Base-by-base conservation (phyloP, 2,329 filamentous ascomycete genomes). In the Phaeophleospora eucalypticola region DNA sequence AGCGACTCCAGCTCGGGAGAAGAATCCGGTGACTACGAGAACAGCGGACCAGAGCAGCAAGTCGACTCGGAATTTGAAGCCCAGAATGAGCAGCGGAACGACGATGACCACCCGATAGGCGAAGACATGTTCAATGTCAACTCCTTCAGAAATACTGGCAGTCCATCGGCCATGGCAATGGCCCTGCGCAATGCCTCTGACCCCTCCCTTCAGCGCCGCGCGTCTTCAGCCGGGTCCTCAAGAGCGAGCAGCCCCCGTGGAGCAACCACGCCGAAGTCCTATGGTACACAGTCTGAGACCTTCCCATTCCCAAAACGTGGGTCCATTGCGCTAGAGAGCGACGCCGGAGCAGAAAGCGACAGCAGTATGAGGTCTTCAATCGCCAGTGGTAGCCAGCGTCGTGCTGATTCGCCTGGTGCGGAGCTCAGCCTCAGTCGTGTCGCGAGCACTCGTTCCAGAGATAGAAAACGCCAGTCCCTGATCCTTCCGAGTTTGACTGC, bases 381-480 rank as follows among this genome's bases (percentile, higher is more conserved):
- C 3, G 73, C 88, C 41, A 81, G 81, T 9, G 57, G 47, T 6
- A 57, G 60, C 24, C 54, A 60, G 43, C 74, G 82, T 37, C 79
- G 89, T 53, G 90, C 87, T 1, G 90, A 96, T 51, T 98, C 93
- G 0, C 93, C 93, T 2, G 85, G 88, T 16, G 94, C 89, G 4
- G 93, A 97, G 51, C 82, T 90, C 60, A 79, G 82, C 55, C 72
- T 95, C 17, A 80, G 84, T 52, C 80, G 88, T 48, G 83, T 87
- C 39, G 82, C 86, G 24, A 91, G 87, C 63, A 56, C 53, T 15
- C 54, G 61, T 21, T 84, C 86, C 35, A 80, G 86, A 48, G 89
- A 94, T 54, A 83, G 87, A 51, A 90, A 97, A 56, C 83, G 93
- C 37, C 83, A 86, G 59, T 97, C 91, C 63, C 76, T 96, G 46